These are phyloP conservation scores for Cordyceps tenuipes DNA, from an alignment of 2,329 filamentous ascomycete genomes.

Conservation along the genomic window DNA sequence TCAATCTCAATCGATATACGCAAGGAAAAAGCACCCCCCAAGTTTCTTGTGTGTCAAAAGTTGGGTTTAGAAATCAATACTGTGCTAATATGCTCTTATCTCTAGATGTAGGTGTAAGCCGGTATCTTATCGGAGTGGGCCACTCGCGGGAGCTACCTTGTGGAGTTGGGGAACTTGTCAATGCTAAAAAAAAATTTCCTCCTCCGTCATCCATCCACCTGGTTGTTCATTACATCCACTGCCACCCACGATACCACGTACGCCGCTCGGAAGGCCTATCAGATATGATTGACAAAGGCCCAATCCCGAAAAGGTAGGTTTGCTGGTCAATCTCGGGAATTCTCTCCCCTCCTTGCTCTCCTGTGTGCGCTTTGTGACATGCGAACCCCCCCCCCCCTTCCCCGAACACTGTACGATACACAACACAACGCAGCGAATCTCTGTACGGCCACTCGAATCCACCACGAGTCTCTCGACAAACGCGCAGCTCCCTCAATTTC, in stretches of 20 bases:
- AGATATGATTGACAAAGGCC: background rate
- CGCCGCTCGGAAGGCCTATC: background rate
- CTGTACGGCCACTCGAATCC: slow-evolving; percentile 12
- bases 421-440: slow-evolving; percentile 6
- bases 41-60: background rate
- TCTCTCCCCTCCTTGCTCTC: background rate
- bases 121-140: background rate
- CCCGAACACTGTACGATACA: background rate
- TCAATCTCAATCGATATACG: background rate
- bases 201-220: background rate
- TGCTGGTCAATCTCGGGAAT: background rate
- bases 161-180: background rate
- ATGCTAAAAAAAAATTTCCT: background rate
- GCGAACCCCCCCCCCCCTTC: background rate
- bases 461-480: slow-evolving; percentile 9
- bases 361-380: background rate
- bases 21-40: too few species aligned
- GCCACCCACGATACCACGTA: background rate
- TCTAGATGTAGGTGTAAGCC: too few species aligned
- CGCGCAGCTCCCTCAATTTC: background rate
- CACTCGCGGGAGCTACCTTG: background rate
- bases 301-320: background rate
- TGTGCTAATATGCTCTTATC: too few species aligned
- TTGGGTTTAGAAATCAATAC: too few species aligned
- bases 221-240: background rate